phyloP scores from a whole-genome alignment of 371 early-diverging fungal species.

The Mucor plumbeus region DNA sequence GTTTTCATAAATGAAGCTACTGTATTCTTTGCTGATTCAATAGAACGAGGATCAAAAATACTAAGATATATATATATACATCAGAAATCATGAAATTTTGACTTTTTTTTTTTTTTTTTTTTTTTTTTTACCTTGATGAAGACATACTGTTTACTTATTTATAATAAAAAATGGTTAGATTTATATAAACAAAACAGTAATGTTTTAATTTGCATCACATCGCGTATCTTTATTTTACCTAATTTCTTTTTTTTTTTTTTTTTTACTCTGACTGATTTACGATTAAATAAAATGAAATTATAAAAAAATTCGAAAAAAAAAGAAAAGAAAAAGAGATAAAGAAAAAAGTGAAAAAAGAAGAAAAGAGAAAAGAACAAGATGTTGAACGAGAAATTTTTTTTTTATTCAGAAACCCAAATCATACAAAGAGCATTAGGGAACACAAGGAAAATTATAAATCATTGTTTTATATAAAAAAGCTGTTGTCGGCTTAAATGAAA shows the following conservation, averaged over 20 bases:
- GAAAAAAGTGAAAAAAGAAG: neutral
- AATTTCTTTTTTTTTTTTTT: neutral
- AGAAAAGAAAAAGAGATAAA: neutral
- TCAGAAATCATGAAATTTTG: neutral
- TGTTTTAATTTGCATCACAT: neutral
- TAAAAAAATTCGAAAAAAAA: neutral
- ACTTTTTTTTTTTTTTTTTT: neutral
- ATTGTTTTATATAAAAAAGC: neutral
- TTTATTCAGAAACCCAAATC: slow-evolving; percentile 2
- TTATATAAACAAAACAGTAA: neutral
- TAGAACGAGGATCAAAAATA: slow-evolving; percentile 49
- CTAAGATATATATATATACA: slow-evolving; percentile 19
- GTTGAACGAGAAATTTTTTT: neutral
- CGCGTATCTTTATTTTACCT: neutral
- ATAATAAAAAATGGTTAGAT: neutral
- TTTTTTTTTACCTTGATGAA: slow-evolving; percentile 24
- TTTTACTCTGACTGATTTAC: neutral
- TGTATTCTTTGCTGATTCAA: slow-evolving; percentile 51
- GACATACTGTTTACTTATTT: slow-evolving; percentile 15
- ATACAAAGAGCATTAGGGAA: slow-evolving; percentile 5
- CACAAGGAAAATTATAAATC: slow-evolving; percentile 10
- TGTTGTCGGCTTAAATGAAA: neutral
- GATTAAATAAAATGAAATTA: neutral
- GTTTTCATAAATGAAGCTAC: slow-evolving; percentile 43
- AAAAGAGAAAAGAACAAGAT: neutral